Percentiles rank a stretch among this genome's conserved stretches.
Conservation (phyloP, 108 stramenopile species). For the Parmales sp. region DNA sequence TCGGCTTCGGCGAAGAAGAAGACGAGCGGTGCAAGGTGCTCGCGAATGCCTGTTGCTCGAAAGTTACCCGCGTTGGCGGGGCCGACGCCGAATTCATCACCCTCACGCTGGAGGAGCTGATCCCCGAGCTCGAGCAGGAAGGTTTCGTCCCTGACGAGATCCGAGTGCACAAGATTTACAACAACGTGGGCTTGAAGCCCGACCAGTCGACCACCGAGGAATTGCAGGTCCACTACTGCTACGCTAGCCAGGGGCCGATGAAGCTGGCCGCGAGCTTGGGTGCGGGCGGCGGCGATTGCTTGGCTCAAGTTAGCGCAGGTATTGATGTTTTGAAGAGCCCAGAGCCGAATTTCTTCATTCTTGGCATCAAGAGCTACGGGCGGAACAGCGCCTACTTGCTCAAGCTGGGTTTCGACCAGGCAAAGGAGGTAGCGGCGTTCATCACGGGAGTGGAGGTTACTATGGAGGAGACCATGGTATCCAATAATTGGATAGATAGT, state of each 20-base stretch:
- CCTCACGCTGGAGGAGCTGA: not conserved
- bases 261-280: slow-evolving; percentile 13
- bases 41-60: too few species aligned
- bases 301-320: not conserved
- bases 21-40: too few species aligned
- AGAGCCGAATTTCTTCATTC: not conserved
- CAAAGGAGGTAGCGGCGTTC: too few species aligned
- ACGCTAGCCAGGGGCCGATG: slow-evolving; percentile 14
- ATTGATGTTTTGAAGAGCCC: not conserved
- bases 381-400: slow-evolving; percentile 1
- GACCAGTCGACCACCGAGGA: not conserved
- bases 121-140: too few species aligned
- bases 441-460: too few species aligned
- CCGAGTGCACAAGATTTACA: not conserved
- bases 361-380: slow-evolving; percentile 18
- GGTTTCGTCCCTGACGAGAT: not conserved
- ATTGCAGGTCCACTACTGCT: slow-evolving; percentile 14
- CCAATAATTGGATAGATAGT: too few species aligned
- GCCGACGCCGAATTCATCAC: not conserved
- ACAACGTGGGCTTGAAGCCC: not conserved
- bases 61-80: not conserved
- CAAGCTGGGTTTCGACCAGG: slow-evolving; percentile 11
- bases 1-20: too few species aligned
- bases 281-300: slow-evolving; percentile 15
- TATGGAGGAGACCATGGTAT: too few species aligned